phyloP scores from a whole-genome alignment of 2,329 filamentous ascomycete genomes.

The Phaeosphaeriaceae sp. region DNA sequence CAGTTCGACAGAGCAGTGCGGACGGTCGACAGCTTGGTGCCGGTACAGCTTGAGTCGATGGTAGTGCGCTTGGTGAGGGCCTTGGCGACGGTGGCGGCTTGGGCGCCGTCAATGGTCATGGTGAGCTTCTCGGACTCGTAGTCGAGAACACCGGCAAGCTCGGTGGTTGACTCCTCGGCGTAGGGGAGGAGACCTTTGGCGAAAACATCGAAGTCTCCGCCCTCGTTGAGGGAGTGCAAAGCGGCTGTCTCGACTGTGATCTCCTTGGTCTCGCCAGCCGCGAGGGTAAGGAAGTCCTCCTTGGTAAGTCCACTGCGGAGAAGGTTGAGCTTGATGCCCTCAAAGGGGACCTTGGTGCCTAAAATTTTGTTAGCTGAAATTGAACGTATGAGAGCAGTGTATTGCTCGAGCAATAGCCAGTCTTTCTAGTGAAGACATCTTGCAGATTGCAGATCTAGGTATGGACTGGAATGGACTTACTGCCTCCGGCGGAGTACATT shows the following conservation, averaged over 20 bases:
- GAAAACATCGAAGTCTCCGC: constrained; percentile 65
- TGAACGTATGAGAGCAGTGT: too few species aligned
- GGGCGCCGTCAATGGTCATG: constrained; percentile 64
- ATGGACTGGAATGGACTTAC: constrained; percentile 29
- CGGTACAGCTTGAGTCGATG: constrained; percentile 64
- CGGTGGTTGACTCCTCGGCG: constrained; percentile 57
- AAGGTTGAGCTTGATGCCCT: constrained; percentile 63
- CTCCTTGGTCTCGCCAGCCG: constrained; percentile 58
- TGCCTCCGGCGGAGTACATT: constrained; percentile 57
- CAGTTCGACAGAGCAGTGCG: constrained; percentile 64
- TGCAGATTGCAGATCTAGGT: too few species aligned
- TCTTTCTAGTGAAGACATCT: too few species aligned
- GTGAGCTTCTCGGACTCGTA: constrained; percentile 68
- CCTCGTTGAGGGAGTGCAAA: constrained; percentile 60
- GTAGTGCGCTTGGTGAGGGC: constrained; percentile 61
- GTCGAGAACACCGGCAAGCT: constrained; percentile 63
- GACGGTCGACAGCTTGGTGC: constrained; percentile 55
- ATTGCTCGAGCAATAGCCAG: background rate
- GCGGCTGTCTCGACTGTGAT: constrained; percentile 64
- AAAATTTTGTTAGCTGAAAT: background rate
- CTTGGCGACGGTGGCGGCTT: constrained; percentile 59
- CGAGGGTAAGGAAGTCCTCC: constrained; percentile 61
- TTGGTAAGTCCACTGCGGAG: constrained; percentile 55
- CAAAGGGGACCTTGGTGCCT: constrained; percentile 58
- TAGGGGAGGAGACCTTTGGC: constrained; percentile 57